phyloP scores from a whole-genome alignment of 2,329 filamentous ascomycete genomes.

The Pseudogymnoascus sp. region DNA sequence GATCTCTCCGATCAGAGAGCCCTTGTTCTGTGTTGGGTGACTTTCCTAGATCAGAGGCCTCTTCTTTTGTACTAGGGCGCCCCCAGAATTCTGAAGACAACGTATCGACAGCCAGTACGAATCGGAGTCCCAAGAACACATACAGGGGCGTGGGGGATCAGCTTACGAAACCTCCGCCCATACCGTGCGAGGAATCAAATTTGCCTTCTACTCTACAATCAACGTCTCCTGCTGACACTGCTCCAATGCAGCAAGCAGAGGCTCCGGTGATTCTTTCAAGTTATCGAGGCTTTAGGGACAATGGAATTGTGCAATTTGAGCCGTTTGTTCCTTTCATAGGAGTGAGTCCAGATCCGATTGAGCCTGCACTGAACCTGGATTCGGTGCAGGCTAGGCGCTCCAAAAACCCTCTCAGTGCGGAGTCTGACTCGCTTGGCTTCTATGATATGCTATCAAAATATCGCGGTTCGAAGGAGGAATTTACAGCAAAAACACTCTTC shows the following conservation, averaged over 20 bases:
- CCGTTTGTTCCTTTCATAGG: neutral
- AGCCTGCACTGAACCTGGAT: neutral
- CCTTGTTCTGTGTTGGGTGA: neutral
- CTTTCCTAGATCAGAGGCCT: neutral
- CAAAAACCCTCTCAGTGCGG: neutral
- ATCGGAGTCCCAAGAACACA: neutral
- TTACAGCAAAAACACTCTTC: neutral
- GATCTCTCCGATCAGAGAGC: neutral
- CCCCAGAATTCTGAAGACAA: neutral
- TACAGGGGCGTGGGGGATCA: neutral
- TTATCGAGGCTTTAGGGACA: neutral
- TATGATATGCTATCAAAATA: neutral
- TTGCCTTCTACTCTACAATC: neutral
- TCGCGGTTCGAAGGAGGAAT: neutral
- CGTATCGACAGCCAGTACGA: neutral
- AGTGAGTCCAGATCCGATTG: neutral
- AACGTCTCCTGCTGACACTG: neutral
- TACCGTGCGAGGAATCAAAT: neutral
- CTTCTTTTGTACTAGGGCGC: neutral
- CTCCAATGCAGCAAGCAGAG: neutral
- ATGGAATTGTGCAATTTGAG: neutral
- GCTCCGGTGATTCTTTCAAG: neutral
- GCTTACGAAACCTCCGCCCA: neutral
- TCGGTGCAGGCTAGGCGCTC: neutral
- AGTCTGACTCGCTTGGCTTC: neutral